Percentiles rank a stretch among this genome's conserved stretches.
Conservation (phyloP, 2,329 filamentous ascomycete species). For the Penicillium sp. region DNA sequence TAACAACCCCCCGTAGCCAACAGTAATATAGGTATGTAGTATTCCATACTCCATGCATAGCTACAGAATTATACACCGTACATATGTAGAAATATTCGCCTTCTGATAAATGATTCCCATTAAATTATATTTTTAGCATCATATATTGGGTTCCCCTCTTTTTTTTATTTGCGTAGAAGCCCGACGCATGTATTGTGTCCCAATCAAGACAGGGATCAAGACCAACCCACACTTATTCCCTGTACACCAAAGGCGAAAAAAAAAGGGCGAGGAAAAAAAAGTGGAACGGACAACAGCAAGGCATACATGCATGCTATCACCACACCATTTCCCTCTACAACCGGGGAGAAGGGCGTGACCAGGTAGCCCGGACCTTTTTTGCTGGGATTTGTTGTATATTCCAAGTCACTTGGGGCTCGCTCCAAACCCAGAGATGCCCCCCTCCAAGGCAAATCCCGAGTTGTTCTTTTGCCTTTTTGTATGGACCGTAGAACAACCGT, state of each 20-base stretch:
- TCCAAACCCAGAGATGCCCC: background rate
- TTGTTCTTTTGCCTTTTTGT: background rate
- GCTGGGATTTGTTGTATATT: background rate
- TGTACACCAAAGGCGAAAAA: background rate
- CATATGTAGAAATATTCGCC: no score
- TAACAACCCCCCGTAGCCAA: background rate
- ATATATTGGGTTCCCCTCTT: constrained; percentile 3
- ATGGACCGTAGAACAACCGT: background rate
- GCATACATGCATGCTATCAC: constrained; percentile 1
- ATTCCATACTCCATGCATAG: no score
- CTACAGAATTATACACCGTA: no score
- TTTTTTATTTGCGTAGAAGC: constrained; percentile 6
- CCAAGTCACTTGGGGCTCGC: background rate
- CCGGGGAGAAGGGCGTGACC: background rate
- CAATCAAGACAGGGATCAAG: constrained; percentile 10
- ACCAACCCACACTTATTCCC: background rate
- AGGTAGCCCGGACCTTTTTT: background rate
- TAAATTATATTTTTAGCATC: background rate
- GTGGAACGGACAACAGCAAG: constrained; percentile 1
- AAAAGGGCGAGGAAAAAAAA: background rate
- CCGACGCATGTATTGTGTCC: constrained; percentile 13
- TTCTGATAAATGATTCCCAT: background rate
- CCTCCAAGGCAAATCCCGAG: background rate
- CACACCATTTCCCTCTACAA: background rate
- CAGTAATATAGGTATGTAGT: no score